Percentiles rank a stretch among this genome's conserved stretches.
These are phyloP conservation scores for Salix suchowensis DNA, from an alignment of 345 rosid species.

Conservation along the genomic window DNA sequence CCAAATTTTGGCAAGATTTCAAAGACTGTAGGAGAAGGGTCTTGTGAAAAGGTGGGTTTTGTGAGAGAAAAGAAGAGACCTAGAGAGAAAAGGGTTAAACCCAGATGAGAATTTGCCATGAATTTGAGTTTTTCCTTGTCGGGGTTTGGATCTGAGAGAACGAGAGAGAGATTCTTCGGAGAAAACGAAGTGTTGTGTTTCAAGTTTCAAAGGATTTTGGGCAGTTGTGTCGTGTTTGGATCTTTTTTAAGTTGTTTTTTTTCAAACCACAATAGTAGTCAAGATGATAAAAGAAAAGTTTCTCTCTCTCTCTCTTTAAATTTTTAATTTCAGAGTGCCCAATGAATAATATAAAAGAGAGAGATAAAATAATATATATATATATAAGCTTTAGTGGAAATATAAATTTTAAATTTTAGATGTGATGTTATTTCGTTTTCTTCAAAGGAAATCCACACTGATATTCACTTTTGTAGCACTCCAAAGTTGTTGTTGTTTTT, in stretches of 20 bases:
- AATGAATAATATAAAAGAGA: too few species aligned
- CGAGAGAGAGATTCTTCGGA: not conserved
- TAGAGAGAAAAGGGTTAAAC: conserved; percentile 11
- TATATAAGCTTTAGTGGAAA: too few species aligned
- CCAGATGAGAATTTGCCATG: conserved; percentile 1
- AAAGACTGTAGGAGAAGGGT: conserved; percentile 42
- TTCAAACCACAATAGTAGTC: too few species aligned
- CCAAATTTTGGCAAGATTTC: conserved; percentile 85
- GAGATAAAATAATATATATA: too few species aligned
- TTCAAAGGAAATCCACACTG: too few species aligned
- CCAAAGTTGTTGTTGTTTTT: too few species aligned
- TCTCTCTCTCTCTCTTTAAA: too few species aligned
- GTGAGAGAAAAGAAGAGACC: conserved; percentile 21
- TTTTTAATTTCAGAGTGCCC: too few species aligned
- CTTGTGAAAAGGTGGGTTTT: conserved; percentile 17
- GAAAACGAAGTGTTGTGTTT: not conserved
- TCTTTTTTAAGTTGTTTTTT: not conserved
- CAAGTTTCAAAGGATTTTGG: not conserved
- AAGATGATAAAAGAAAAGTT: too few species aligned
- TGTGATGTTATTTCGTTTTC: too few species aligned
- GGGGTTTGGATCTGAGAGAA: not conserved
- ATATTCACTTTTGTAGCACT: too few species aligned
- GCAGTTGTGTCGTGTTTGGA: not conserved
- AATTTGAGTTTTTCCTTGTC: not conserved
- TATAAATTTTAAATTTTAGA: too few species aligned